Evolutionary conservation across 1,284 basidiomycete species (phyloP).

Genomic region (Leccinum olivaceoglutinosum): DNA sequence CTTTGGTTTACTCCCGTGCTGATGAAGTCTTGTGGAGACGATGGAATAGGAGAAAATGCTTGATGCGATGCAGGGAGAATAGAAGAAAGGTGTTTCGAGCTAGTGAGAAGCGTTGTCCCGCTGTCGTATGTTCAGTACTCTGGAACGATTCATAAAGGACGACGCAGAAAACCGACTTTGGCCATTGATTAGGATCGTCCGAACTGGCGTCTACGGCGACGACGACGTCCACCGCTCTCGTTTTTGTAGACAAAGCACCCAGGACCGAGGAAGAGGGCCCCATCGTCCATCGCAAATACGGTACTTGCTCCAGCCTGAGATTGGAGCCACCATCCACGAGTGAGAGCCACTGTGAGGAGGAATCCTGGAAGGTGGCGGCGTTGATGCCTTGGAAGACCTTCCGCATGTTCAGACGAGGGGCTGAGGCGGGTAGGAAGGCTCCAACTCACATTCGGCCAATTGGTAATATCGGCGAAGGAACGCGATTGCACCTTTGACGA

Average conservation of each 20-base stretch:
- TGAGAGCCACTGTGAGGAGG: constrained; percentile 44
- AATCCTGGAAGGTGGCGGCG: constrained; percentile 41
- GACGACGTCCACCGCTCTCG: constrained; percentile 59
- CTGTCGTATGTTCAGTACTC: constrained; percentile 28
- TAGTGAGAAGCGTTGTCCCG: constrained; percentile 42
- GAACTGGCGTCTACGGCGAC: constrained; percentile 65
- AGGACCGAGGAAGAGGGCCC: no score
- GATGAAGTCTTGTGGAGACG: constrained; percentile 48
- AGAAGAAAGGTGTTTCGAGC: constrained; percentile 37
- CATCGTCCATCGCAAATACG: no score
- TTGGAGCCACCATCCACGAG: constrained; percentile 61
- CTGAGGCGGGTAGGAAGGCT: neutral
- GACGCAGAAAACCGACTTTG: constrained; percentile 46
- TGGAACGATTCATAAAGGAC: neutral
- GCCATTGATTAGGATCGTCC: constrained; percentile 57
- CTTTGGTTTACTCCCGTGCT: constrained; percentile 60
- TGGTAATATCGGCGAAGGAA: constrained; percentile 57
- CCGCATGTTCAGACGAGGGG: neutral
- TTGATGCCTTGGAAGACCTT: constrained; percentile 51
- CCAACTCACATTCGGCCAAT: constrained; percentile 53
- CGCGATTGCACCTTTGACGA: constrained; percentile 41
- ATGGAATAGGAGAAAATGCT: constrained; percentile 59
- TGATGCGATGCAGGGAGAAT: constrained; percentile 52
- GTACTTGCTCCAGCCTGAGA: constrained; percentile 48
- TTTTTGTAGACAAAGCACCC: constrained; percentile 57